Base-by-base conservation (phyloP, 257 asterid genomes). In the Solanum pennellii region DNA sequence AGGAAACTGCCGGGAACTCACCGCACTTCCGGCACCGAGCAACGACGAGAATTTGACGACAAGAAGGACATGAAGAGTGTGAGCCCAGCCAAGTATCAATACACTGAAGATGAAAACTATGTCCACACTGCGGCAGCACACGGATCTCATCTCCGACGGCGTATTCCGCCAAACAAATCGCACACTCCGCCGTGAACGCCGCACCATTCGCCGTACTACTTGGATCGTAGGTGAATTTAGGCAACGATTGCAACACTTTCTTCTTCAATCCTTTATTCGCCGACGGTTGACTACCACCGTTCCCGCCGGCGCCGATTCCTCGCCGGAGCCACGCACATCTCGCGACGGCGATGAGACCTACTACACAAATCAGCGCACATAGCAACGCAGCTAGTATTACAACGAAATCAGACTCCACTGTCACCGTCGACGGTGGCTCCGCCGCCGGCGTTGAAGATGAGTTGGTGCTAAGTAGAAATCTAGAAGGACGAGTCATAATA, bases 51-150 rank as follows among this genome's bases (percentile, higher is more conserved):
- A 86, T 86, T 90, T 45, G 82, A 44, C 92, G 93, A 84, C 93
- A 91, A 72, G 92, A 91, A 5, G 93, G 93, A 72, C 93, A 91
- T 7, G 93, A 88, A 31, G 93, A 91, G 86, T 91, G 93, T 39
- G 92, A 91, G 21, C 87, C 83, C 7, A 91, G 88, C 93, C 93
- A 91, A 87, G 88, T 88, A 80, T 91, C 92, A 20, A 91, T 90
- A 86, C 93, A 91, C 71, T 49, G 83, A 16, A 73, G 49, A 42
- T 91, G 93, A 85, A 89, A 91, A 27, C 83, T 88, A 75, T 91
- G 93, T 60, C 93, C 90, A 88, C 92, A 91, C 90, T 86, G 90
- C 87, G 93, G 93, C 83, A 91, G 68, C 75, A 87, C 83, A 21
- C 93, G 85, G 27, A 91, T 79, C 89, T 91, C 93, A 76, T 91